Evolutionary conservation across 192 early-diverging fungal species (phyloP).

Genomic region (Coemansia umbellata): DNA sequence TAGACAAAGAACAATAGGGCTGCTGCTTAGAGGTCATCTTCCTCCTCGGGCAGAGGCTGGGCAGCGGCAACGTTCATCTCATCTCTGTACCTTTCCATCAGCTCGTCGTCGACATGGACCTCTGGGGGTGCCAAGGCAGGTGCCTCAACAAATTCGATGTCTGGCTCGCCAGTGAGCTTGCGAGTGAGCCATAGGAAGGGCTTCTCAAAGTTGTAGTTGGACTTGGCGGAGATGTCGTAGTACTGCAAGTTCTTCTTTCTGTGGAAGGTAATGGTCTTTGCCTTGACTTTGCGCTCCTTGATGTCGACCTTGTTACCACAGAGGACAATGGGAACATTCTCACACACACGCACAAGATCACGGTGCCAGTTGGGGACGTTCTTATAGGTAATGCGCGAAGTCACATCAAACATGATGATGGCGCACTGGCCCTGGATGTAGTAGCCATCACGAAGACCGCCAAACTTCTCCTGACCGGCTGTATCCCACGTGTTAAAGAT

Average conservation of each 20-base stretch:
- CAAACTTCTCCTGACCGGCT: constrained; percentile 99
- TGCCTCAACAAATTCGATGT: constrained; percentile 95
- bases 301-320: constrained; percentile 99
- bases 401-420: constrained; percentile 99
- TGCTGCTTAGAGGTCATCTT: constrained; percentile 58
- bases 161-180: constrained; percentile 91
- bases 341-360: constrained; percentile 98
- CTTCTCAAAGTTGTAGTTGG: constrained; percentile 99
- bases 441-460: constrained; percentile 99
- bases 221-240: constrained; percentile 99
- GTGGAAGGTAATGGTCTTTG: constrained; percentile 99
- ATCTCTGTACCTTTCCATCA: constrained; percentile 74
- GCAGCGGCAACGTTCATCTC: constrained; percentile 77
- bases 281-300: constrained; percentile 99
- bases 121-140: constrained; percentile 96
- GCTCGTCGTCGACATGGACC: constrained; percentile 73
- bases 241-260: constrained; percentile 99
- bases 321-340: constrained; percentile 99
- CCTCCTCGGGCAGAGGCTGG: constrained; percentile 83
- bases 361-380: constrained; percentile 99
- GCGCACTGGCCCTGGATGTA: constrained; percentile 99
- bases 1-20: too few relatives aligned
- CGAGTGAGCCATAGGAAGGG: constrained; percentile 99
- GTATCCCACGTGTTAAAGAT: constrained; percentile 99
- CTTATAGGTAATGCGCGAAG: constrained; percentile 99